Evolutionary conservation across 768 basidiomycete genomes (phyloP).

Genomic region (Leucogyrophana mollusca): DNA sequence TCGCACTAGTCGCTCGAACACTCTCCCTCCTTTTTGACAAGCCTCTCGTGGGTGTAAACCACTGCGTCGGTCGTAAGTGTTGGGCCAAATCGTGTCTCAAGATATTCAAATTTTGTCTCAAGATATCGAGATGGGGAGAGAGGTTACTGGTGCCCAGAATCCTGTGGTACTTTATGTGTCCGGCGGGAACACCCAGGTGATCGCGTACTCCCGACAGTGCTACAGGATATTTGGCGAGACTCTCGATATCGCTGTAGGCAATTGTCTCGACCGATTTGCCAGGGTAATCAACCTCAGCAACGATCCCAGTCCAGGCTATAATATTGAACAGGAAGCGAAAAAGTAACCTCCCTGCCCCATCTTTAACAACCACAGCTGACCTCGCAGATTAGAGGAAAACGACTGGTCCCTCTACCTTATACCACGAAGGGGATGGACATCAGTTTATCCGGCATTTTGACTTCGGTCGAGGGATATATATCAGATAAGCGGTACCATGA

Average conservation of each 20-base stretch:
- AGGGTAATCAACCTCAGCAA: constrained; percentile 92
- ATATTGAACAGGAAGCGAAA: constrained; percentile 95
- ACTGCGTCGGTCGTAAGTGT: constrained; percentile 92
- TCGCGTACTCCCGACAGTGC: constrained; percentile 95
- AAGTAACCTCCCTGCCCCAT: too few species aligned
- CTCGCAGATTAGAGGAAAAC: constrained; percentile 68
- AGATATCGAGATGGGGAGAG: constrained; percentile 99
- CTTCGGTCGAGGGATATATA: constrained; percentile 86
- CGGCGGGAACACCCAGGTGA: constrained; percentile 98
- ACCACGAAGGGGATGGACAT: constrained; percentile 99
- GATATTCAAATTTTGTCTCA: neutral
- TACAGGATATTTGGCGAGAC: constrained; percentile 99
- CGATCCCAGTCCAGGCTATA: constrained; percentile 94
- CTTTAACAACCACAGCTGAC: too few species aligned
- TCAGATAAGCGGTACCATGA: constrained; percentile 80
- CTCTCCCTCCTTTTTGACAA: constrained; percentile 85
- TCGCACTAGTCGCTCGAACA: constrained; percentile 90
- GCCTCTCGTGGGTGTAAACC: constrained; percentile 96
- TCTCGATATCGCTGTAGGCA: constrained; percentile 98
- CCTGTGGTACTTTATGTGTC: constrained; percentile 98
- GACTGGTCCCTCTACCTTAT: constrained; percentile 84
- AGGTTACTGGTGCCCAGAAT: constrained; percentile 91
- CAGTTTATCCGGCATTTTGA: constrained; percentile 91
- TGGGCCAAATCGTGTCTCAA: neutral
- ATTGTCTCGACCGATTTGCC: constrained; percentile 96